Evolutionary conservation across 805 yeast genomes (phyloP).

Genomic region (Soucietia sequanensis): DNA sequence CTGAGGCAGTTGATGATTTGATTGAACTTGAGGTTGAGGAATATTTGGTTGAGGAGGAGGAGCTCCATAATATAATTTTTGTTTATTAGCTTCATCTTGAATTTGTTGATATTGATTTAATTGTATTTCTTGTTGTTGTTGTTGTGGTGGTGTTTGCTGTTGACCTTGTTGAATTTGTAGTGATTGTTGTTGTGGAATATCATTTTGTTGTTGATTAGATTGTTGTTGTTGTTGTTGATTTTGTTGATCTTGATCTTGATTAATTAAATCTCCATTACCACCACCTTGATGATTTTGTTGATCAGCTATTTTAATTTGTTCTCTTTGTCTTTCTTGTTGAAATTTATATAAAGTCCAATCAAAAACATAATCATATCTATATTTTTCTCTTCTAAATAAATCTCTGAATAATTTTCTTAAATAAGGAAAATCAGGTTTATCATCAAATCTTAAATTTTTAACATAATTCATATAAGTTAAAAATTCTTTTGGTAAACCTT

Average conservation of each 20-base stretch:
- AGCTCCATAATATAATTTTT: conserved; percentile 2
- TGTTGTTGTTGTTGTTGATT: conserved; percentile 8
- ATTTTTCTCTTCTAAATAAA: conserved; percentile 81
- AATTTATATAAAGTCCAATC: conserved; percentile 94
- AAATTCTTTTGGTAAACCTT: conserved; percentile 91
- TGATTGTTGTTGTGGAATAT: conserved; percentile 12
- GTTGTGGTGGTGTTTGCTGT: conserved; percentile 13
- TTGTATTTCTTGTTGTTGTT: conserved; percentile 16
- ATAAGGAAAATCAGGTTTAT: conserved; percentile 91
- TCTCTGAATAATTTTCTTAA: conserved; percentile 88
- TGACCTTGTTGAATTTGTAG: conserved; percentile 13
- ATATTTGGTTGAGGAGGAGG: conserved; percentile 2
- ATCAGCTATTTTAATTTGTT: conserved; percentile 34
- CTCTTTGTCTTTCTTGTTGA: conserved; percentile 57
- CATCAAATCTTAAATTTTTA: conserved; percentile 89
- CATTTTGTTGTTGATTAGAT: conserved; percentile 14
- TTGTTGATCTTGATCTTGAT: conserved; percentile 13
- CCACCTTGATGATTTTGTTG: conserved; percentile 20
- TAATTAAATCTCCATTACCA: conserved; percentile 6
- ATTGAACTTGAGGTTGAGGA: conserved; percentile 10
- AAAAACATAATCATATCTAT: conserved; percentile 88
- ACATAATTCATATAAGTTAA: conserved; percentile 84
- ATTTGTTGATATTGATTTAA: conserved; percentile 14
- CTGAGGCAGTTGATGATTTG: conserved; percentile 4
- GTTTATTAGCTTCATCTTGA: conserved; percentile 4